Conservation (phyloP, 345 rosid species). For the Camelina sativa region DNA sequence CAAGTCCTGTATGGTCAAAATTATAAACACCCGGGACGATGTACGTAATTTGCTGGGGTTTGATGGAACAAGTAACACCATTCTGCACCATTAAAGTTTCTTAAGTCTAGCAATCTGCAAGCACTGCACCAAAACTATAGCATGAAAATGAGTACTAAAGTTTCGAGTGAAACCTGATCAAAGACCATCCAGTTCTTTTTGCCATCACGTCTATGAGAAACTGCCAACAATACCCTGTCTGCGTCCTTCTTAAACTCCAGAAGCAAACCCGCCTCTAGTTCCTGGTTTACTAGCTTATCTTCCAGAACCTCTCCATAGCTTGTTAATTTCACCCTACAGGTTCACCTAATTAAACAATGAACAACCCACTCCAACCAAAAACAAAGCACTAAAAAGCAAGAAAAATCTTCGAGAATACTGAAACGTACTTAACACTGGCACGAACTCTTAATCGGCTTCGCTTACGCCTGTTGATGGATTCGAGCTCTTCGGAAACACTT, state of each 20-base stretch:
- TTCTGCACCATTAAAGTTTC: slow-evolving; percentile 55
- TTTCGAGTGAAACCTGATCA: slow-evolving; percentile 84
- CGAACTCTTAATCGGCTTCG: slow-evolving; percentile 48
- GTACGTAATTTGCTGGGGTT: slow-evolving; percentile 87
- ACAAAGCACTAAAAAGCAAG: too few species aligned
- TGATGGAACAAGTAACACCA: slow-evolving; percentile 74
- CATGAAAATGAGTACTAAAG: slow-evolving; percentile 46
- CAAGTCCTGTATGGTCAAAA: slow-evolving; percentile 66
- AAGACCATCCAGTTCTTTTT: slow-evolving; percentile 98
- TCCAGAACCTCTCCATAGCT: slow-evolving; percentile 70
- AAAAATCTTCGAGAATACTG: not conserved
- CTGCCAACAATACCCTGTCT: slow-evolving; percentile 76
- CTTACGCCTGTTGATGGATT: slow-evolving; percentile 51
- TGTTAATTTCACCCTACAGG: slow-evolving; percentile 61
- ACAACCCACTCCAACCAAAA: slow-evolving; percentile 1
- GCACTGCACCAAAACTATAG: not conserved
- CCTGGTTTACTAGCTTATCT: slow-evolving; percentile 66
- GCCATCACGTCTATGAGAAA: slow-evolving; percentile 87
- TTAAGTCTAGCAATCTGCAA: slow-evolving; percentile 20
- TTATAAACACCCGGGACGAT: slow-evolving; percentile 81
- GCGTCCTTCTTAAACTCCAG: slow-evolving; percentile 91
- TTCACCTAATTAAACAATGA: slow-evolving; percentile 35
- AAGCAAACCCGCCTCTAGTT: slow-evolving; percentile 68
- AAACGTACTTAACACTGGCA: slow-evolving; percentile 68
- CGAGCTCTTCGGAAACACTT: slow-evolving; percentile 66